Base-by-base conservation (phyloP, 306 rosid species). In the Quercus wislizeni region DNA sequence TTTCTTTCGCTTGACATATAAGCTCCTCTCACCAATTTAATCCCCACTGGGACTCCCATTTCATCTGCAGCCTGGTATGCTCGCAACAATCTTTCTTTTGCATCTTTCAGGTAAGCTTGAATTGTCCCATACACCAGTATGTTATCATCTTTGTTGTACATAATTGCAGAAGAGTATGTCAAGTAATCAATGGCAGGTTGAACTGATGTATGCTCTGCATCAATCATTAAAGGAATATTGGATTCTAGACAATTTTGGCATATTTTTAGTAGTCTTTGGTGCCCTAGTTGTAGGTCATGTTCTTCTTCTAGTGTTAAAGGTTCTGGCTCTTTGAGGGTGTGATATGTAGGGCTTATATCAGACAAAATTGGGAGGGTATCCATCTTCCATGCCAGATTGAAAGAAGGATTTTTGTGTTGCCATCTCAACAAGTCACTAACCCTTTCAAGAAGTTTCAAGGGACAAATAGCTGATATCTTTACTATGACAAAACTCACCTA, bases 161-260 rank as follows among this genome's bases (percentile, higher is more conserved):
- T 2, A 21, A 95, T 80, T 3, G 99, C 91, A 0, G 97, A 63
- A 4, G 94, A 80, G 73, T 95, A 93, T 0, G 99, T 91, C 67
- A 95, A 86, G 85, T 95, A 95, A 68, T 95, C 99, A 27, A 95
- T 90, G 49, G 96, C 97, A 2, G 99, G 99, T 61, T 95, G 99
- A 58, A 95, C 90, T 0, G 85, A 6, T 1, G 98, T 88, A 71
- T 90, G 90, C 79, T 95, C 99, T 3, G 99, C 99, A 74, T 95
- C 99, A 28, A 95, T 79, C 33, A 89, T 13, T 6, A 95, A 74
- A 0, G 96, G 97, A 1, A 93, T 74, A 25, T 88, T 88, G 76
- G 86, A 87, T 6, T 88, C 88, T 1, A 80, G 79, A 51, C 94
- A 91, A 67, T 79, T 84, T 17, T 86, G 82, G 55, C 93, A 91